These are phyloP conservation scores for Paramecium biaurelia DNA, from an alignment of 73 alveolate genomes.

Conservation along the genomic window DNA sequence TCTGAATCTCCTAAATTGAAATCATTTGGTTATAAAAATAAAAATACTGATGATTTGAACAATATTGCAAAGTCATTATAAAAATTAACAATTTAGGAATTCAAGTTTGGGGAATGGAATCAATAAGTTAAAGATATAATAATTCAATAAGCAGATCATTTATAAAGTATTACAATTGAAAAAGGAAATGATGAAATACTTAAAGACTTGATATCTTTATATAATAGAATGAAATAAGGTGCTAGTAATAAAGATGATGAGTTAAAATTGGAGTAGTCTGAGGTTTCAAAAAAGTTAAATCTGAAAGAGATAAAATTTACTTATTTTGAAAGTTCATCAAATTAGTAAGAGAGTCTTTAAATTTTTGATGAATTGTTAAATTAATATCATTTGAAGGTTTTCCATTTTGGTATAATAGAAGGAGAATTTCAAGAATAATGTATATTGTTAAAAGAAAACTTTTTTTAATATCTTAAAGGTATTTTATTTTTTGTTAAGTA, in stretches of 20 bases:
- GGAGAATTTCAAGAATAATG: not conserved
- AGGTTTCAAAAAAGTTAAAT: not conserved
- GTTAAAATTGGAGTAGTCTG: not conserved
- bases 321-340: not conserved
- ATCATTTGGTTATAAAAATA: not conserved
- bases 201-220: not conserved
- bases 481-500: not conserved
- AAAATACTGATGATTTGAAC: not conserved
- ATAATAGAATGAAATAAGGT: not conserved
- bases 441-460: not conserved
- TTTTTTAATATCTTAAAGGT: not conserved
- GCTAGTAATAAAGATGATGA: not conserved
- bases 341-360: not conserved
- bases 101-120: not conserved
- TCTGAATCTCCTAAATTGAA: not conserved
- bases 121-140: not conserved
- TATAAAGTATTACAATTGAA: not conserved
- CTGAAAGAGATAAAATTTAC: not conserved
- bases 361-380: not conserved
- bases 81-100: not conserved
- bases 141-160: not conserved
- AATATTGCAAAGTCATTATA: not conserved
- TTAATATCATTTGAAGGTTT: not conserved
- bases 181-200: not conserved
- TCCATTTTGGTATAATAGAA: not conserved